Percentiles rank a stretch among this genome's conserved stretches.
These are phyloP conservation scores for Pseudopyrenochaeta lycopersici DNA, from an alignment of 2,329 filamentous ascomycete genomes.

Conservation along the genomic window DNA sequence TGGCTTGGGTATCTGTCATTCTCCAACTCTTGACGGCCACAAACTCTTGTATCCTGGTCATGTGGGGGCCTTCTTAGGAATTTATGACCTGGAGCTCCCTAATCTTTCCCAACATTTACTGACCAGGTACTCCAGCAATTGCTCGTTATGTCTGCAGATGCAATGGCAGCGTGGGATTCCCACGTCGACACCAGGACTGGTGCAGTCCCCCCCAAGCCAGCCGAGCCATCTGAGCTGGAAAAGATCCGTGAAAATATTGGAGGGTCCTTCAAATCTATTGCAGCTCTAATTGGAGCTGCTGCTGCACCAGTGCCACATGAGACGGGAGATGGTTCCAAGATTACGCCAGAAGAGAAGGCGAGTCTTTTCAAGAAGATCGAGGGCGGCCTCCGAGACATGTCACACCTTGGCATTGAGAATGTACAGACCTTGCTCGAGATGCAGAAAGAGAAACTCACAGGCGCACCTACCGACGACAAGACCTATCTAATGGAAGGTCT, in stretches of 20 bases:
- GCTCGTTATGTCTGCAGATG: constrained; percentile 26
- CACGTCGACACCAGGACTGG: constrained; percentile 46
- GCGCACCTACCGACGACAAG: constrained; percentile 67
- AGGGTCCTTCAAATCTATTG: constrained; percentile 37
- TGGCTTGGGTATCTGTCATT: no score
- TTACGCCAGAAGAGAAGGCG: constrained; percentile 43
- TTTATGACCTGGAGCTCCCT: not conserved
- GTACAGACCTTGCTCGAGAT: constrained; percentile 50
- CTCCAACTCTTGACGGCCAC: no score
- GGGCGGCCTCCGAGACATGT: constrained; percentile 42
- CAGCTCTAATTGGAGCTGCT: constrained; percentile 39
- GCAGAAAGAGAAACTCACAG: constrained; percentile 52
- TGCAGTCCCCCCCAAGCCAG: constrained; percentile 35
- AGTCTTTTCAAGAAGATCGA: constrained; percentile 46
- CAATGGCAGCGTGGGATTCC: constrained; percentile 34
- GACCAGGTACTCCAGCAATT: constrained; percentile 2
- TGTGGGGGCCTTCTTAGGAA: no score
- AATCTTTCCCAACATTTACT: not conserved
- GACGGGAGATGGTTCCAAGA: constrained; percentile 56
- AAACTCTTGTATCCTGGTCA: not conserved
- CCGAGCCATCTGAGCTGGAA: constrained; percentile 42
- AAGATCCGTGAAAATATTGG: constrained; percentile 42
- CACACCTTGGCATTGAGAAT: constrained; percentile 43
- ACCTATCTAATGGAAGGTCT: constrained; percentile 68
- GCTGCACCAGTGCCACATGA: constrained; percentile 42